Conservation (phyloP, 108 stramenopile genomes). For the Cyclotella baltica region DNA sequence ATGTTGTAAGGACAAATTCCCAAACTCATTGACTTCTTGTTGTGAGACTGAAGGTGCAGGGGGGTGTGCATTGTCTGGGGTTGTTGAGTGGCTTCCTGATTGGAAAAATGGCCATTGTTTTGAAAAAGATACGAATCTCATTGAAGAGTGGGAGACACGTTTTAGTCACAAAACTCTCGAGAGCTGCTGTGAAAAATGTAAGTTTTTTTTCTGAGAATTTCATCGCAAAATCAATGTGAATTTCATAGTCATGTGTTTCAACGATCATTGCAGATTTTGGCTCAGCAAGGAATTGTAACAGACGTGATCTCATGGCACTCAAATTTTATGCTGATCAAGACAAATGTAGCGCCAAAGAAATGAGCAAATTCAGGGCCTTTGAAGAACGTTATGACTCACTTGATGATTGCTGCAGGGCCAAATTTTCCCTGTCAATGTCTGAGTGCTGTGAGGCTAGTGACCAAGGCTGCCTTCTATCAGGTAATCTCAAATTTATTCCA, state of each 20-base stretch:
- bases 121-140: slow-evolving; percentile 1
- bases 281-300: background rate
- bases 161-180: background rate
- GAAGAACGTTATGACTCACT: slow-evolving; percentile 2
- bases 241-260: background rate
- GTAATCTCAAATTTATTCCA: background rate
- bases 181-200: background rate
- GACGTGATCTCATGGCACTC: background rate
- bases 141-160: background rate
- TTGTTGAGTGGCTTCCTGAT: background rate
- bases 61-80: background rate
- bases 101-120: background rate
- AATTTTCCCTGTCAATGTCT: background rate
- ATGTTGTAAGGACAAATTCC: slow-evolving; percentile 3
- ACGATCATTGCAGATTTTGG: background rate
- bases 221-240: background rate
- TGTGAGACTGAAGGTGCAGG: slow-evolving; percentile 10
- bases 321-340: background rate
- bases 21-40: background rate
- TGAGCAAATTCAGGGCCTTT: background rate
- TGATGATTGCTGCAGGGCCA: slow-evolving; percentile 2
- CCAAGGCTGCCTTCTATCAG: background rate
- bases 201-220: background rate
- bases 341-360: background rate
- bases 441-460: background rate